Conservation (phyloP, 495 filamentous ascomycete genomes). For the Symbiotaphrina buchneri region DNA sequence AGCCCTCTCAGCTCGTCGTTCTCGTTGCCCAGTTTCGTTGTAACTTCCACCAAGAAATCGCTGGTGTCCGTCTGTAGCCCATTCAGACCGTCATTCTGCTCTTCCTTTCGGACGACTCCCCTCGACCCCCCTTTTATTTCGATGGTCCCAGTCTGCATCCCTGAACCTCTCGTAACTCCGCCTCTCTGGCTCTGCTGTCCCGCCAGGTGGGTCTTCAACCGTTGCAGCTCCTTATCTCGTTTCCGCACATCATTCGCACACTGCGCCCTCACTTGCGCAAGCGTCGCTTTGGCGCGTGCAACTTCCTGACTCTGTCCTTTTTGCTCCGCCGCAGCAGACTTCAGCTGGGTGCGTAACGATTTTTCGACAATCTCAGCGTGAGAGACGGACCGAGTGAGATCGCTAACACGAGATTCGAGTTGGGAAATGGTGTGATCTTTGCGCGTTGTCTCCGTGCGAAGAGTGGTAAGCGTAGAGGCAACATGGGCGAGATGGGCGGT, state of each 20-base stretch:
- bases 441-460: slow-evolving; percentile 48
- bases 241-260: slow-evolving; percentile 87
- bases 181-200: slow-evolving; percentile 19
- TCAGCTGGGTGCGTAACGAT: too few species aligned
- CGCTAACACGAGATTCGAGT: too few species aligned
- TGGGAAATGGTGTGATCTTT: too few species aligned
- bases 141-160: slow-evolving; percentile 1
- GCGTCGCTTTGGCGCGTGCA: slow-evolving; percentile 45
- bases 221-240: slow-evolving; percentile 70
- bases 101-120: slow-evolving; percentile 18
- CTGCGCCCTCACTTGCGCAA: slow-evolving; percentile 62
- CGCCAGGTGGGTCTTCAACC: slow-evolving; percentile 63
- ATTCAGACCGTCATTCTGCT: slow-evolving; percentile 39
- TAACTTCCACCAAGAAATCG: slow-evolving; percentile 73
- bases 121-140: slow-evolving; percentile 11
- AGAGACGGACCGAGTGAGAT: too few species aligned
- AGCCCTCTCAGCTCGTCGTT: slow-evolving; percentile 68
- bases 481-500: slow-evolving; percentile 63
- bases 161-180: too few species aligned
- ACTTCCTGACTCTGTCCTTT: too few species aligned
- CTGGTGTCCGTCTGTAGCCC: slow-evolving; percentile 71
- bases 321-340: too few species aligned
- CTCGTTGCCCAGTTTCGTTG: slow-evolving; percentile 76
- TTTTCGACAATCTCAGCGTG: too few species aligned
- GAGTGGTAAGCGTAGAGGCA: slow-evolving; percentile 50